Percentiles rank a stretch among this genome's conserved stretches.
Evolutionary conservation across 805 yeast species (phyloP).

Genomic region (Teunomyces panamensis): DNA sequence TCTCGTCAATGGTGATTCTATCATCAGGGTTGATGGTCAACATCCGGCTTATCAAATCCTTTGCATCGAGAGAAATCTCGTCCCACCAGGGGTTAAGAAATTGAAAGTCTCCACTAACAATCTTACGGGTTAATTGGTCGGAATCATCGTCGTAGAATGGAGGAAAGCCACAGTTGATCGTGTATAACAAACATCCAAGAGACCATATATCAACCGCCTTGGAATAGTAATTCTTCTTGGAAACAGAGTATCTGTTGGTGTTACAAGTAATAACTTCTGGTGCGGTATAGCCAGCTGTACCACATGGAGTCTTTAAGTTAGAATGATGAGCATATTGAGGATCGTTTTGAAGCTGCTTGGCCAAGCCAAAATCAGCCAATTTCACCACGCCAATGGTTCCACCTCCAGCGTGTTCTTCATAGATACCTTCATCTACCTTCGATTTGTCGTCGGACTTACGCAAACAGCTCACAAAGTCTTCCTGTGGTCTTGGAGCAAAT

Average conservation of each 20-base stretch:
- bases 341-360: conserved; percentile 46
- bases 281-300: conserved; percentile 74
- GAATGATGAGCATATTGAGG: conserved; percentile 1
- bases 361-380: conserved; percentile 68
- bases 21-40: conserved; percentile 66
- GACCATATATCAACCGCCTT: conserved; percentile 76
- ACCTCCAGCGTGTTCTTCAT: conserved; percentile 51
- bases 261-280: conserved; percentile 60
- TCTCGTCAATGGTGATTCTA: conserved; percentile 65
- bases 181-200: conserved; percentile 66
- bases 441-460: conserved; percentile 57
- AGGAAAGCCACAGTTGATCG: conserved; percentile 69
- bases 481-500: conserved; percentile 36
- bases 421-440: conserved; percentile 62
- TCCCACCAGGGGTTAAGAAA: conserved; percentile 88
- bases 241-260: conserved; percentile 11
- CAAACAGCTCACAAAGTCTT: conserved; percentile 22
- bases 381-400: conserved; percentile 64
- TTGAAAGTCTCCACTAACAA: conserved; percentile 67
- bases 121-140: conserved; percentile 60
- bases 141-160: conserved; percentile 75
- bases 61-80: conserved; percentile 70
- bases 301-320: conserved; percentile 66
- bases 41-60: conserved; percentile 61
- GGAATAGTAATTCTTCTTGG: conserved; percentile 52